Evolutionary conservation across 2,329 filamentous ascomycete species (phyloP), one percentile per base, ranked within the genome.

Genomic region (Rutstroemia sp.): DNA sequence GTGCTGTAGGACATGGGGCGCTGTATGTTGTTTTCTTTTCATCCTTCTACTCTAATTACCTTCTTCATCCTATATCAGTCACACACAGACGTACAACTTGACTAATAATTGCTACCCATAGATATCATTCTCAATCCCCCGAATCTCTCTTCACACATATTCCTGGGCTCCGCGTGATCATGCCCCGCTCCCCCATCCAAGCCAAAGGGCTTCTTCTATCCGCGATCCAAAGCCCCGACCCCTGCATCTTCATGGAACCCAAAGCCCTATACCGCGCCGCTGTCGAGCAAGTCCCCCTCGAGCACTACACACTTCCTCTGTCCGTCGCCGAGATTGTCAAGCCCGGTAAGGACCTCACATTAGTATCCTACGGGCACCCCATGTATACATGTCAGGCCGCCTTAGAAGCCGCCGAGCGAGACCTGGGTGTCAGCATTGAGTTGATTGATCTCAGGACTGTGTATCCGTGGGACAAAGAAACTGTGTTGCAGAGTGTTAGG

Each of bases 221-320:
- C 4, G 74, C 79, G 1, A 83, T 88, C 34, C 78, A 83, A 51
- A 77, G 76, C 65, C 80, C 82, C 41, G 86, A 89, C 67, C 86
- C 86, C 0, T 84, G 88, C 53, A 75, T 89, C 41, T 89, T 89
- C 69, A 82, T 89, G 83, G 86, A 89, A 64, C 86, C 86, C 1
- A 89, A 89, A 70, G 82, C 86, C 25, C 72, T 89, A 3, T 89
- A 89, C 67, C 81, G 86, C 27, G 86, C 86, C 1, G 83, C 86
- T 0, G 83, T 88, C 19, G 86, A 89, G 64, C 83, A 89, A 63
- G 86, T 89, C 0, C 86, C 86, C 0, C 78, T 78, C n/a, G 82
- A 82, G 54, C 74, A 81, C 5, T 89, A 87, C 65, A 80, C 79
- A 1, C 74, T 89, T 1, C 84, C 86, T 0, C 75, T 89, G 1